Evolutionary conservation across 352 stramenopile genomes (phyloP).

Genomic region (Thraustochytrium striatum): DNA sequence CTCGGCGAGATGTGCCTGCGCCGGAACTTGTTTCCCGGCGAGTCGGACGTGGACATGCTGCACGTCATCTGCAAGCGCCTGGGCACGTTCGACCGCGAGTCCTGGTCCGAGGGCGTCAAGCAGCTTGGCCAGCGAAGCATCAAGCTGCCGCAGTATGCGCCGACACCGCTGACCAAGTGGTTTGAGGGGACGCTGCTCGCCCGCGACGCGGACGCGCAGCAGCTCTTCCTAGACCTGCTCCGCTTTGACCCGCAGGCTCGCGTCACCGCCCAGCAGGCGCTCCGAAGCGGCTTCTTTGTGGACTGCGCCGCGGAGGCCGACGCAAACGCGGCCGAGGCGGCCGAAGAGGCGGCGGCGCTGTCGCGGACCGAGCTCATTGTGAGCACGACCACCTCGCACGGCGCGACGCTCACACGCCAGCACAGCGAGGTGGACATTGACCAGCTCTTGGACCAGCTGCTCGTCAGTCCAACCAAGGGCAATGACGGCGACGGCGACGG

Average conservation of each 20-base stretch:
- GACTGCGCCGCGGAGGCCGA: too few relatives aligned
- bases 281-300: slow-evolving; percentile 87
- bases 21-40: slow-evolving; percentile 69
- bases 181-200: background rate
- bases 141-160: background rate
- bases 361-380: background rate
- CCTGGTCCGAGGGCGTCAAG: background rate
- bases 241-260: slow-evolving; percentile 84
- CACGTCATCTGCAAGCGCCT: slow-evolving; percentile 33
- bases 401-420: background rate
- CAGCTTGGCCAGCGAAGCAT: background rate
- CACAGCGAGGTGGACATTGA: background rate
- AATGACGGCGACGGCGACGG: background rate
- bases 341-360: background rate
- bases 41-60: slow-evolving; percentile 29
- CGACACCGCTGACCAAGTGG: background rate
- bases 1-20: slow-evolving; percentile 89
- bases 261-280: slow-evolving; percentile 79
- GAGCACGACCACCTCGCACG: background rate
- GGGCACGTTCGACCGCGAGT: background rate
- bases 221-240: slow-evolving; percentile 81
- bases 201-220: slow-evolving; percentile 59
- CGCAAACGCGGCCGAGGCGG: background rate
- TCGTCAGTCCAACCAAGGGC: background rate
- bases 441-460: background rate